Evolutionary conservation across 129 eudicot species (phyloP), one percentile per base, ranked within the genome.

Genomic region (Calendula officinalis): DNA sequence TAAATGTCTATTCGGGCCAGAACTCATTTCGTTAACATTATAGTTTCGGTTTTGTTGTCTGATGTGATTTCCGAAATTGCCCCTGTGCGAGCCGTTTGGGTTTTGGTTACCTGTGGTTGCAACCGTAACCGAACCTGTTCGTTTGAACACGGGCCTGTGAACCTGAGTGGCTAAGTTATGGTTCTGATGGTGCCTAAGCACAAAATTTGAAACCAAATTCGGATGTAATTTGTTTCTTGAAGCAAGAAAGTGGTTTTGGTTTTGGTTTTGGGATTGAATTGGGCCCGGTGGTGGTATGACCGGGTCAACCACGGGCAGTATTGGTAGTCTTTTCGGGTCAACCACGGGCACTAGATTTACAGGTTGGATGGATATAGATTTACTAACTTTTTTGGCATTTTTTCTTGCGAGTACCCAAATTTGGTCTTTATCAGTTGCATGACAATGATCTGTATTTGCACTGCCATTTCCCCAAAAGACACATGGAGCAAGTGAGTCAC

Each of bases 401-500:
- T 76, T 63, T 37, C 81, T 60, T 17, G 54, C 60, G 16, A 4
- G 54, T 55, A 6, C 56, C 81, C 81, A 76, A 5, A 35, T n/a
- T 5, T 69, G 55, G 5, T 63, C 72, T 76, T 69, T 76, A 63
- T 76, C 81, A 56, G 76, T 63, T 10, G 81, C 81, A 39, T 49
- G 67, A 63, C 81, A 76, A 56, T 76, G 81, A 60, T 76, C 81
- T 3, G 40, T 62, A 39, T 10, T 14, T 62, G 72, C 52, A 57
- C 41, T 69, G 67, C 81, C 81, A 48, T 64, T 76, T 36, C 76
- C 81, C 76, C 81, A 76, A 56, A 48, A 39, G 60, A 70, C 17
- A 63, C 81, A 76, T 30, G 81, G 81, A 39, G 81, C 81, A 17
- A 62, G 76, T 17, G 76, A 76, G 59, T 76, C 81, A 56, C 81